These are phyloP conservation scores for Malassezia japonica DNA, from an alignment of 1,284 basidiomycete genomes.

Conservation along the genomic window DNA sequence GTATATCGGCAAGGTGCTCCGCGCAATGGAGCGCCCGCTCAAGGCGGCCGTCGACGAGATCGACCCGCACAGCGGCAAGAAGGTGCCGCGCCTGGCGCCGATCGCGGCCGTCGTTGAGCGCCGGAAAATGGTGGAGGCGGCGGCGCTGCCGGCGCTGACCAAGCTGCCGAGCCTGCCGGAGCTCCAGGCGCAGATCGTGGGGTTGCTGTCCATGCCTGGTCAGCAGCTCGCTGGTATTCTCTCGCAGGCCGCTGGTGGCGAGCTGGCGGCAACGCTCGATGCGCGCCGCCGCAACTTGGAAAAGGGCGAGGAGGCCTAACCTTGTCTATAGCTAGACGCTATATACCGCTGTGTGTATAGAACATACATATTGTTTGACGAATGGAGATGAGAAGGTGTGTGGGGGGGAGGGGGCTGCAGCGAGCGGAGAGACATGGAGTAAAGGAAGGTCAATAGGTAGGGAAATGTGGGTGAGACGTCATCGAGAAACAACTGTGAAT, in stretches of 20 bases:
- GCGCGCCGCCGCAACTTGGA: slow-evolving; percentile 38
- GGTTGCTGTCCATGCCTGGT: slow-evolving; percentile 32
- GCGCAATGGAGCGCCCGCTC: slow-evolving; percentile 12
- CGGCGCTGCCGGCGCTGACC: slow-evolving; percentile 9
- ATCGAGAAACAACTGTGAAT: too few relatives aligned
- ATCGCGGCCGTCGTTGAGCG: slow-evolving; percentile 11
- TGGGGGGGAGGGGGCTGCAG: too few relatives aligned
- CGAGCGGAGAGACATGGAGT: too few relatives aligned
- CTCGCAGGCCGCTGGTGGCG: slow-evolving; percentile 29
- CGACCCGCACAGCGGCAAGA: slow-evolving; percentile 8
- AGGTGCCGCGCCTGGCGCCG: slow-evolving; percentile 7
- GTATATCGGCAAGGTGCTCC: slow-evolving; percentile 16
- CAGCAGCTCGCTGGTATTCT: slow-evolving; percentile 36
- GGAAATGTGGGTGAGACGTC: too few relatives aligned
- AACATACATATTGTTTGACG: too few relatives aligned
- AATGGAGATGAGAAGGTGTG: too few relatives aligned
- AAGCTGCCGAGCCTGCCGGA: slow-evolving; percentile 14
- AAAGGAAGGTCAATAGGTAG: too few relatives aligned
- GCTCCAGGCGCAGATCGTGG: slow-evolving; percentile 40
- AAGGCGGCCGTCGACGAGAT: background rate
- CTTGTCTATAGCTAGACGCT: background rate
- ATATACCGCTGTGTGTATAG: too few relatives aligned
- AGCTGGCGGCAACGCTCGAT: slow-evolving; percentile 35
- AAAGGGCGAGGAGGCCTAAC: background rate
- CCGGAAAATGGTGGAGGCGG: slow-evolving; percentile 2